Evolutionary conservation across 169 alveolate species (phyloP).

Genomic region (Babesia bigemina): DNA sequence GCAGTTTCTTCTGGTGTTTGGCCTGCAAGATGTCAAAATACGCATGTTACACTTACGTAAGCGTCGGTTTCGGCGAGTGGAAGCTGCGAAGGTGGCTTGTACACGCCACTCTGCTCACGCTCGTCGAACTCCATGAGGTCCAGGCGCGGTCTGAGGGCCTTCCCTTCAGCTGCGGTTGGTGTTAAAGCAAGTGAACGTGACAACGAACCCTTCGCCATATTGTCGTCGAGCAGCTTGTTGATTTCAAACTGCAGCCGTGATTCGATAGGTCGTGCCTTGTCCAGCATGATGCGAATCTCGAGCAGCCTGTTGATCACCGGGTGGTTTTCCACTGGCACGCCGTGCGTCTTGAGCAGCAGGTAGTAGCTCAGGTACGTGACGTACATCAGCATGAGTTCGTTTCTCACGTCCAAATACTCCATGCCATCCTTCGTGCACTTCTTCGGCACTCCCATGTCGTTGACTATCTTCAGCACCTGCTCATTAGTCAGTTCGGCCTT

Average conservation of each 20-base stretch:
- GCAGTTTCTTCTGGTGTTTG: slow-evolving; percentile 28
- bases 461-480: slow-evolving; percentile 57
- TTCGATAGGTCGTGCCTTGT: slow-evolving; percentile 77
- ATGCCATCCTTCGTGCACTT: slow-evolving; percentile 72
- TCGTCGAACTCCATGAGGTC: slow-evolving; percentile 40
- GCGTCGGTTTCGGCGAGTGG: slow-evolving; percentile 40
- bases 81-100: slow-evolving; percentile 19
- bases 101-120: slow-evolving; percentile 13
- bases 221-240: slow-evolving; percentile 49
- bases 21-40: slow-evolving; percentile 5
- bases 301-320: slow-evolving; percentile 75
- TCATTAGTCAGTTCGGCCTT: slow-evolving; percentile 44
- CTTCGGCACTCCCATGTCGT: slow-evolving; percentile 46
- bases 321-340: slow-evolving; percentile 68
- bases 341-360: slow-evolving; percentile 72
- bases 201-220: slow-evolving; percentile 7
- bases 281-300: slow-evolving; percentile 71
- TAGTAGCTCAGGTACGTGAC: slow-evolving; percentile 73
- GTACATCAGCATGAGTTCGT: slow-evolving; percentile 73
- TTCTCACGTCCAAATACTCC: slow-evolving; percentile 72
- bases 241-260: slow-evolving; percentile 68
- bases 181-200: not conserved
- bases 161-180: not conserved
- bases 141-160: slow-evolving; percentile 12
- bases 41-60: not conserved